Percentiles rank a stretch among this genome's conserved stretches.
Evolutionary conservation across 140 eudicot genomes (phyloP).

Genomic region (Artemisia princeps): DNA sequence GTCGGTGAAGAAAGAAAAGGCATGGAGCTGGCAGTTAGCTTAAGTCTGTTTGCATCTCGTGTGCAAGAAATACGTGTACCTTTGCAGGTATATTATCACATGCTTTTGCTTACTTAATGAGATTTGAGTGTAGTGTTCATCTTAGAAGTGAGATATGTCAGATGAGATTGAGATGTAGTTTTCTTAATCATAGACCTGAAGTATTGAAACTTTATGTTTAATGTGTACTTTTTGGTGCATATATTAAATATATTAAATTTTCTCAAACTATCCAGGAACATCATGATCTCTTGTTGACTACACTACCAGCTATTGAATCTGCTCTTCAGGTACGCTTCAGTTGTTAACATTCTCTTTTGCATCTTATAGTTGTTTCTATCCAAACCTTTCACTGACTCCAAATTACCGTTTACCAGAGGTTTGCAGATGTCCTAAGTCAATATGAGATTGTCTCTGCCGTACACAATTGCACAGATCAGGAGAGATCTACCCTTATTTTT

Average conservation of each 20-base stretch:
- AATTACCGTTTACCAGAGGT: slow-evolving; percentile 45
- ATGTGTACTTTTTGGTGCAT: slow-evolving; percentile 13
- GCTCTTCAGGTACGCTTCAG: slow-evolving; percentile 71
- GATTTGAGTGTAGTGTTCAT: not conserved
- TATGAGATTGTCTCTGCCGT: slow-evolving; percentile 67
- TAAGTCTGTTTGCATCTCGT: slow-evolving; percentile 95
- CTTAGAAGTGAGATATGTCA: slow-evolving; percentile 1
- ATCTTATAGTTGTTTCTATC: slow-evolving; percentile 17
- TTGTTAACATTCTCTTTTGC: slow-evolving; percentile 19
- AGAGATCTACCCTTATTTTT: slow-evolving; percentile 59
- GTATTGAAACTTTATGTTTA: slow-evolving; percentile 9
- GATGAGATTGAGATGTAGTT: slow-evolving; percentile 6
- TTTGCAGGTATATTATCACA: slow-evolving; percentile 63
- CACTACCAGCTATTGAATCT: slow-evolving; percentile 82
- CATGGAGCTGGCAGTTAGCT: slow-evolving; percentile 98
- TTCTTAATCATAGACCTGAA: slow-evolving; percentile 13
- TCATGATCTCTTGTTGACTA: slow-evolving; percentile 78
- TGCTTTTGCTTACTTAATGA: not conserved
- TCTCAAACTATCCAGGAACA: slow-evolving; percentile 63
- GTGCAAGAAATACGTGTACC: slow-evolving; percentile 98
- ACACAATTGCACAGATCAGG: slow-evolving; percentile 68
- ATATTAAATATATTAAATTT: not conserved
- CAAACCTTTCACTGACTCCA: slow-evolving; percentile 12
- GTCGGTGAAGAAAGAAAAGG: slow-evolving; percentile 99
- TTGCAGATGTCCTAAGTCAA: slow-evolving; percentile 57